Percentiles rank a stretch among this genome's conserved stretches.
Conservation (phyloP, 2,329 filamentous ascomycete species). For the Lecanicillium sp. region DNA sequence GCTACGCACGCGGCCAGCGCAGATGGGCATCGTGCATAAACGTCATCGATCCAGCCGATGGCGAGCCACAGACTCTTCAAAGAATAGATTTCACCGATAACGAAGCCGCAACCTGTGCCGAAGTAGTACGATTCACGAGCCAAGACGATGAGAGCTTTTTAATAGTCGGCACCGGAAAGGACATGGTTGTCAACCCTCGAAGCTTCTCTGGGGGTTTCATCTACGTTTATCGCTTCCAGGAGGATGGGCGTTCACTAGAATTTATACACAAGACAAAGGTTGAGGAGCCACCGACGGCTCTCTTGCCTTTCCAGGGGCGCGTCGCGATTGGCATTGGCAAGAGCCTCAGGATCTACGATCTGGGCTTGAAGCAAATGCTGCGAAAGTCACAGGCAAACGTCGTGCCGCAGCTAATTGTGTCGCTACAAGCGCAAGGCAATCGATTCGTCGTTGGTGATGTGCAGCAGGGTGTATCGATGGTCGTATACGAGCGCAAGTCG, state of each 20-base stretch:
- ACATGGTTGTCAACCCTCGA: conserved; percentile 72
- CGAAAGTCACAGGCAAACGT: conserved; percentile 83
- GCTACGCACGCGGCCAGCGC: conserved; percentile 72
- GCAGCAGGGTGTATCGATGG: conserved; percentile 83
- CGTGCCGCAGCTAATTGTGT: conserved; percentile 75
- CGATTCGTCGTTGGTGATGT: conserved; percentile 90
- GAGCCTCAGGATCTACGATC: conserved; percentile 77
- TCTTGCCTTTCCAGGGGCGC: conserved; percentile 87
- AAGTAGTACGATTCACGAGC: conserved; percentile 76
- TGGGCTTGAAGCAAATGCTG: conserved; percentile 86
- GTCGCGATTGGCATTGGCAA: conserved; percentile 80
- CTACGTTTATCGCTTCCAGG: conserved; percentile 83
- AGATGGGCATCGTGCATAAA: conserved; percentile 97
- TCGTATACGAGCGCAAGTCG: conserved; percentile 86
- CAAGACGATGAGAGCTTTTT: conserved; percentile 86
- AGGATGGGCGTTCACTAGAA: conserved; percentile 80
- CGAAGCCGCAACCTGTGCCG: conserved; percentile 82
- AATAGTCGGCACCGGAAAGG: conserved; percentile 89
- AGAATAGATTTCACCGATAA: conserved; percentile 82
- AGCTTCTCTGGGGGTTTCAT: conserved; percentile 75
- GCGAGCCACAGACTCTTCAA: conserved; percentile 62
- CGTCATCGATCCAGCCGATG: conserved; percentile 73
- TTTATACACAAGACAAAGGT: conserved; percentile 96
- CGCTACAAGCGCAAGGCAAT: conserved; percentile 81
- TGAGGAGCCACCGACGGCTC: conserved; percentile 80